Evolutionary conservation across 1,284 basidiomycete genomes (phyloP).

Genomic region (Trichosporon inkin): DNA sequence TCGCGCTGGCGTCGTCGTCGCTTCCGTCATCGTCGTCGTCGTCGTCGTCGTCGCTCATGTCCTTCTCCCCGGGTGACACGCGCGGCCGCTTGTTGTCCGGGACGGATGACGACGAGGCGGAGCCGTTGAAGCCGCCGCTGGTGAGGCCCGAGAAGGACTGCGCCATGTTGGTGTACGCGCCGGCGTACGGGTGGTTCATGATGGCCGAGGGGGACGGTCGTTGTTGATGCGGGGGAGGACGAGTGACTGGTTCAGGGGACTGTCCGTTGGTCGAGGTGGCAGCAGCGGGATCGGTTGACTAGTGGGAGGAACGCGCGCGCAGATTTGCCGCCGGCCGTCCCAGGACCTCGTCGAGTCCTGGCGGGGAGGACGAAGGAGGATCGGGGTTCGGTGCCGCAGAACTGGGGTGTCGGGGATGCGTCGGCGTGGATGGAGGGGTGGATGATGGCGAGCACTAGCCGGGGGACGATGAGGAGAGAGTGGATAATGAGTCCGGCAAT

Average conservation of each 20-base stretch:
- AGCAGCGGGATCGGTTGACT: background rate
- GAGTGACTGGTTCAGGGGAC: background rate
- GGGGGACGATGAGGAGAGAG: constrained; percentile 5
- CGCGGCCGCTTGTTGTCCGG: constrained; percentile 20
- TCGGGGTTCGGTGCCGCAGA: background rate
- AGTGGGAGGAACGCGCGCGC: background rate
- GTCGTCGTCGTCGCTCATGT: constrained; percentile 18
- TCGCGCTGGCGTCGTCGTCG: constrained; percentile 36
- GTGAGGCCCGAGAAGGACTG: constrained; percentile 24
- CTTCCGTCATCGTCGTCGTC: constrained; percentile 36
- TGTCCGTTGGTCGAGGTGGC: background rate
- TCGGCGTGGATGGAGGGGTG: constrained; percentile 1
- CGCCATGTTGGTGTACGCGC: constrained; percentile 37
- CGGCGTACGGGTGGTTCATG: constrained; percentile 41
- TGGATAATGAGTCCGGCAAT: constrained; percentile 7
- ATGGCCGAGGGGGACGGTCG: background rate
- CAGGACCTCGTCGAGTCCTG: constrained; percentile 6
- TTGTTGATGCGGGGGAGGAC: background rate
- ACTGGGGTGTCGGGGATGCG: background rate
- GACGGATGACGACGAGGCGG: background rate
- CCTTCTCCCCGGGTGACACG: constrained; percentile 18
- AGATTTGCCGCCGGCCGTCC: constrained; percentile 8
- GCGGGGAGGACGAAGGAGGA: background rate
- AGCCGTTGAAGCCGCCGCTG: constrained; percentile 6
- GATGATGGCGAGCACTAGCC: background rate